phyloP scores from a whole-genome alignment of 2,329 filamentous ascomycete species.

The Trichophyton rubrum region DNA sequence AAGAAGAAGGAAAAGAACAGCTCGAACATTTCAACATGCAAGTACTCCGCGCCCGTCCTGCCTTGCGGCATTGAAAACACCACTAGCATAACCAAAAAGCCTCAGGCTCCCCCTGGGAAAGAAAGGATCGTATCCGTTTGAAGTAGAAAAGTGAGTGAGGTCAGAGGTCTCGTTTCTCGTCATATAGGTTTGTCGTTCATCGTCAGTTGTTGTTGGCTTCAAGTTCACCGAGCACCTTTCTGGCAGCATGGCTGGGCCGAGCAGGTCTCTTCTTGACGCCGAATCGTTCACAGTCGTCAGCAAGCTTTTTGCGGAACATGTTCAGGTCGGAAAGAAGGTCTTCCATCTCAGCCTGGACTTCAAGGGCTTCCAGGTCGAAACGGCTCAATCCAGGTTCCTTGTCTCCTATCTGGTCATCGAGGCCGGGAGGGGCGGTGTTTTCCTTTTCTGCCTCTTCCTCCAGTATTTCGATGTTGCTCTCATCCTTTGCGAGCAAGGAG shows the following conservation, averaged over 20 bases:
- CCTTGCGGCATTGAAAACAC: not conserved
- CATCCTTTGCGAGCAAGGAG: conserved; percentile 27
- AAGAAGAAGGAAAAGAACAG: not conserved
- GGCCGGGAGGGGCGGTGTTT: conserved; percentile 19
- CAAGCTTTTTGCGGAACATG: conserved; percentile 73
- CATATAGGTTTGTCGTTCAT: not conserved
- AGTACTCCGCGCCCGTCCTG: not conserved
- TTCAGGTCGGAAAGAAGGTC: conserved; percentile 67
- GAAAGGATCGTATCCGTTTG: not conserved
- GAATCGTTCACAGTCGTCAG: conserved; percentile 51
- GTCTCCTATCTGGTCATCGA: conserved; percentile 21
- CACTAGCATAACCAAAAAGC: not conserved
- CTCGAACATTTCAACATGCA: not conserved
- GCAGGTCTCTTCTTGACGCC: conserved; percentile 15
- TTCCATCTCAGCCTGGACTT: conserved; percentile 76
- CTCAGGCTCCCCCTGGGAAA: not conserved
- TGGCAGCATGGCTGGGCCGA: not conserved
- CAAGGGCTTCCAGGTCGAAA: conserved; percentile 35
- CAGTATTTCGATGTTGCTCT: conserved; percentile 20
- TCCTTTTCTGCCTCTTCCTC: conserved; percentile 48
- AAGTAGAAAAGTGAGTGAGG: not conserved
- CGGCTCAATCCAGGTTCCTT: conserved; percentile 31
- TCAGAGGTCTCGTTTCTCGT: not conserved
- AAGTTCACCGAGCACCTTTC: conserved; percentile 5
- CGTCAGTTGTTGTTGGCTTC: not conserved